Percentiles rank a stretch among this genome's conserved stretches.
These are phyloP conservation scores for Cystobasidium sp. DNA, from an alignment of 1,284 basidiomycete species.

Conservation along the genomic window DNA sequence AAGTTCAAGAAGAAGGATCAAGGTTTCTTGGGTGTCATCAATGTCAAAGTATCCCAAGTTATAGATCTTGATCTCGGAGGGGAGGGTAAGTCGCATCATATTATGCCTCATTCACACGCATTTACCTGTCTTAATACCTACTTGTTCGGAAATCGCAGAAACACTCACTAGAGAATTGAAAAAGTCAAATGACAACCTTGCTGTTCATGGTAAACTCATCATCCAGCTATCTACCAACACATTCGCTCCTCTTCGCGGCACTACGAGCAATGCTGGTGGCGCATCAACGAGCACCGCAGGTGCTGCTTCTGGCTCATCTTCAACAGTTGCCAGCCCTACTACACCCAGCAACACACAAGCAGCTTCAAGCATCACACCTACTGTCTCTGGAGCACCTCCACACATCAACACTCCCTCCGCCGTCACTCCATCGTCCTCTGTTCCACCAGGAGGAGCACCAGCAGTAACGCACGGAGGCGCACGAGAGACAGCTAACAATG, in stretches of 20 bases:
- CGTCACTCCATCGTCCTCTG: constrained; percentile 28
- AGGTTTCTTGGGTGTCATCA: constrained; percentile 92
- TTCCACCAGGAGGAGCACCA: constrained; percentile 49
- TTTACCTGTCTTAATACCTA: constrained; percentile 6
- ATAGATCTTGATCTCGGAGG: constrained; percentile 85
- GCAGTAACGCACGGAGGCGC: constrained; percentile 53
- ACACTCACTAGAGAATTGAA: constrained; percentile 79
- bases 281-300: constrained; percentile 10
- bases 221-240: constrained; percentile 83
- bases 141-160: constrained; percentile 60
- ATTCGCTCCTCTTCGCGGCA: constrained; percentile 72
- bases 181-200: constrained; percentile 82
- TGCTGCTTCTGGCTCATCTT: constrained; percentile 46
- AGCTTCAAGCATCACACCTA: constrained; percentile 7
- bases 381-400: constrained; percentile 31
- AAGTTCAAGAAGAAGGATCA: constrained; percentile 96
- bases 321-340: constrained; percentile 44
- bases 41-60: constrained; percentile 85
- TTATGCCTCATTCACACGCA: not conserved
- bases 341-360: not conserved
- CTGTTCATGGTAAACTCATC: constrained; percentile 82
- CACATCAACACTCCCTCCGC: constrained; percentile 21
- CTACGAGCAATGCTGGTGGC: constrained; percentile 57
- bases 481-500: constrained; percentile 45
- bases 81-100: constrained; percentile 68